A percentile compares a stretch with the other conserved stretches of the same genome.
These are phyloP conservation scores for Pseudomassariella vexata DNA, from an alignment of 2,329 filamentous ascomycete genomes.

Conservation along the genomic window DNA sequence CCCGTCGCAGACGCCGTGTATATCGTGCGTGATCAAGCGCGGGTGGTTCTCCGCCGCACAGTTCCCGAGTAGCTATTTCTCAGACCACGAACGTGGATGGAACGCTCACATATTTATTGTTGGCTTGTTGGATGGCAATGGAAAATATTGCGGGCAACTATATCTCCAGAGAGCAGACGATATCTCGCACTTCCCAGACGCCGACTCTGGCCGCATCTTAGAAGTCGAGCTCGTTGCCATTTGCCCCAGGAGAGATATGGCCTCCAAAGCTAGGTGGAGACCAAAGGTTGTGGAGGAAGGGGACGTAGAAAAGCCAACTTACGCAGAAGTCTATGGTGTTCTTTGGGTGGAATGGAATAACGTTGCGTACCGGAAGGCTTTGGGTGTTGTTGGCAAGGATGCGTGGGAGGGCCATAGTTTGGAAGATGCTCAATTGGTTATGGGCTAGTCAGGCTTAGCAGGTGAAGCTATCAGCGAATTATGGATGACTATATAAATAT, in stretches of 20 bases:
- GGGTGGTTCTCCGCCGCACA: not conserved
- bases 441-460: too few relatives aligned
- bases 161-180: not conserved
- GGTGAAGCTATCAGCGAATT: too few relatives aligned
- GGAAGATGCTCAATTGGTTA: not conserved
- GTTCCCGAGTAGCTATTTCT: not conserved
- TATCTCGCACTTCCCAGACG: not conserved
- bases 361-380: conserved; percentile 3
- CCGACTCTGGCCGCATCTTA: not conserved
- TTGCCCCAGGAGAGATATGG: not conserved
- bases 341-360: conserved; percentile 4
- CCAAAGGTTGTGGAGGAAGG: too few relatives aligned
- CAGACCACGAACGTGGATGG: not conserved
- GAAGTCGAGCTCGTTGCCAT: conserved; percentile 1
- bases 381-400: not conserved
- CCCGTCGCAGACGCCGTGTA: too few relatives aligned
- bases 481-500: too few relatives aligned
- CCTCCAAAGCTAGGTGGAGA: too few relatives aligned
- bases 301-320: not conserved
- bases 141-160: not conserved
- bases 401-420: not conserved
- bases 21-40: too few relatives aligned
- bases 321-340: conserved; percentile 1
- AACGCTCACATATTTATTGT: not conserved
- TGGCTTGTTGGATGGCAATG: not conserved